These are phyloP conservation scores for Metarhizium brunneum DNA, from an alignment of 2,329 filamentous ascomycete genomes.

Conservation along the genomic window DNA sequence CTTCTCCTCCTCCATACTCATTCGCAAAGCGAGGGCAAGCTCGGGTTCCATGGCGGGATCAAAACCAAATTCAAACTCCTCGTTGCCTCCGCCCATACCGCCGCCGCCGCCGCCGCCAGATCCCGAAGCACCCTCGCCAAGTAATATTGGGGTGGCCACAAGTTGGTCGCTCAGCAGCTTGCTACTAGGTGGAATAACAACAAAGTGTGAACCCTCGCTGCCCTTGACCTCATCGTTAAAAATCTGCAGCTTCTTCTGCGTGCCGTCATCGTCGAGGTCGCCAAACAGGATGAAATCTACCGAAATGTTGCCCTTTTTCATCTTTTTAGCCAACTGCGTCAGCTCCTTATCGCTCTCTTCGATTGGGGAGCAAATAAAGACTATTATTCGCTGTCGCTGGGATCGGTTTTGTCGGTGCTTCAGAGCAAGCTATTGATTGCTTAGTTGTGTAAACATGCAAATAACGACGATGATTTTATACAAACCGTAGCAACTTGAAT, in stretches of 20 bases:
- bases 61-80: slow-evolving; percentile 68
- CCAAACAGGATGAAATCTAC: slow-evolving; percentile 95
- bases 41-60: slow-evolving; percentile 90
- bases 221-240: slow-evolving; percentile 93
- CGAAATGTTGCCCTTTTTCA: slow-evolving; percentile 95
- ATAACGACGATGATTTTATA: background rate
- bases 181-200: slow-evolving; percentile 81
- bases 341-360: slow-evolving; percentile 83
- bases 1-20: slow-evolving; percentile 98
- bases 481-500: slow-evolving; percentile 85
- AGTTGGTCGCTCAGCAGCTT: slow-evolving; percentile 91
- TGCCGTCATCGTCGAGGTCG: slow-evolving; percentile 81
- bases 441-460: background rate
- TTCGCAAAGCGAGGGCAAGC: slow-evolving; percentile 83
- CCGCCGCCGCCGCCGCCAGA: slow-evolving; percentile 39
- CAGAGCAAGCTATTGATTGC: slow-evolving; percentile 62
- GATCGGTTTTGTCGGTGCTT: slow-evolving; percentile 98
- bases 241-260: slow-evolving; percentile 81
- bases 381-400: slow-evolving; percentile 92
- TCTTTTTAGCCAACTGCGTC: slow-evolving; percentile 85
- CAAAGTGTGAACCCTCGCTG: slow-evolving; percentile 82
- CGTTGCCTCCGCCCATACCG: slow-evolving; percentile 51
- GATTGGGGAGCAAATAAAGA: slow-evolving; percentile 91
- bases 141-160: slow-evolving; percentile 79
- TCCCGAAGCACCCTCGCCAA: slow-evolving; percentile 60